A percentile compares a stretch with the other conserved stretches of the same genome.
phyloP scores from a whole-genome alignment of 176 grass and related monocot genomes.

The Carex littledalei region DNA sequence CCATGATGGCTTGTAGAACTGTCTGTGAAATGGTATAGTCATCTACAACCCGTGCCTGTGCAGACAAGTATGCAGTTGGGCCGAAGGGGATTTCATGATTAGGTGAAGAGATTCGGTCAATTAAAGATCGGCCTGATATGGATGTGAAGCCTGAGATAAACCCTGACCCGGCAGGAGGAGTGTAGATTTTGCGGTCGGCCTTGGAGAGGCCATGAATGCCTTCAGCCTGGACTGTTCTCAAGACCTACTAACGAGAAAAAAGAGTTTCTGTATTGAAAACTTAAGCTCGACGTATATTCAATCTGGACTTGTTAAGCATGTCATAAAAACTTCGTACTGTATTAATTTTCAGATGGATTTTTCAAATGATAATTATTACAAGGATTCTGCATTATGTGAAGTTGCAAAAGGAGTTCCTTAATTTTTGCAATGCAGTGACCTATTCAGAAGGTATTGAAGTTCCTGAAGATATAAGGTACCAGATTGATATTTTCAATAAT shows the following conservation, averaged over 20 bases:
- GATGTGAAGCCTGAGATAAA: slow-evolving; percentile 99
- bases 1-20: slow-evolving; percentile 66
- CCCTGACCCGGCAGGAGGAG: slow-evolving; percentile 84
- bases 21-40: slow-evolving; percentile 94
- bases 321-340: background rate
- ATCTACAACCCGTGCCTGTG: slow-evolving; percentile 93
- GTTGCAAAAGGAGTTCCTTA: background rate
- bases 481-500: background rate
- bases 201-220: slow-evolving; percentile 86
- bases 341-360: background rate
- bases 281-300: background rate
- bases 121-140: slow-evolving; percentile 64
- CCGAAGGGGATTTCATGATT: slow-evolving; percentile 50
- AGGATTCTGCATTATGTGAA: background rate
- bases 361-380: background rate
- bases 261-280: background rate
- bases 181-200: slow-evolving; percentile 60
- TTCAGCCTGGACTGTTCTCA: slow-evolving; percentile 89
- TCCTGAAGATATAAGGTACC: background rate
- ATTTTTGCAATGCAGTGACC: background rate
- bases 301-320: background rate
- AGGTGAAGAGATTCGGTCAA: slow-evolving; percentile 71
- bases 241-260: slow-evolving; percentile 48
- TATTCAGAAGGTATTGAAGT: background rate
- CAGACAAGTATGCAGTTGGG: slow-evolving; percentile 83